Evolutionary conservation across 805 yeast species (phyloP), one percentile per base, ranked within the genome.

Genomic region (Candida golubevii): DNA sequence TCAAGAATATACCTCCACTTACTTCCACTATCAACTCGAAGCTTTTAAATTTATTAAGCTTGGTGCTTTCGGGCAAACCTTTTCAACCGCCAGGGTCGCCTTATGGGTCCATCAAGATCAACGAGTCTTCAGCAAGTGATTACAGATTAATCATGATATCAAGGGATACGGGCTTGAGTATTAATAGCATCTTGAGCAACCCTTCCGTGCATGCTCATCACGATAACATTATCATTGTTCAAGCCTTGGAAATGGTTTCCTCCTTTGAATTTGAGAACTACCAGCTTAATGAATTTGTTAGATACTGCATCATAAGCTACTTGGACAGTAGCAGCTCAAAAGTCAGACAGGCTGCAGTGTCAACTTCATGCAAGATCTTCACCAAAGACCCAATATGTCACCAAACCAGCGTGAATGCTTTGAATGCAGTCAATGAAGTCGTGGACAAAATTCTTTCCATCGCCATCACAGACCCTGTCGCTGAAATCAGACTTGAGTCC

Each of bases 61-160:
- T 75, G 40, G 87, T 87, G 10, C 69, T 91, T 27, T 83, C 93
- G 2, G 97, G 98, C 1, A 82, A 80, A 47, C 77, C 79, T 8
- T 91, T 86, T 60, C 79, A 77, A 42, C 86, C 85, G 35, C 96
- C 97, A 0, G 97, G 96, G 0, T 80, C 93, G 12, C 96, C 96
- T 2, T 80, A 78, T 49, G 80, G 82, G 23, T 69, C 76, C 27
- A 69, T 74, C 41, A 75, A 74, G 37, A 79, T 83, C 72, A 80
- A 80, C 52, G 67, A 78, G 12, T 71, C 77, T n/a, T 66, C 76
- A 26, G 97, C 97, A 0, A 78, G 78, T 48, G 86, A 82, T 46
- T 89, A 83, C 66, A 77, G 98, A 53, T 84, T 85, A 47, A 74
- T 78, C 36, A 81, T 83, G 82, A 72, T 84, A 6, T 65, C 82